Evolutionary conservation across 805 yeast genomes (phyloP).

Genomic region (Monosporozyma unispora): DNA sequence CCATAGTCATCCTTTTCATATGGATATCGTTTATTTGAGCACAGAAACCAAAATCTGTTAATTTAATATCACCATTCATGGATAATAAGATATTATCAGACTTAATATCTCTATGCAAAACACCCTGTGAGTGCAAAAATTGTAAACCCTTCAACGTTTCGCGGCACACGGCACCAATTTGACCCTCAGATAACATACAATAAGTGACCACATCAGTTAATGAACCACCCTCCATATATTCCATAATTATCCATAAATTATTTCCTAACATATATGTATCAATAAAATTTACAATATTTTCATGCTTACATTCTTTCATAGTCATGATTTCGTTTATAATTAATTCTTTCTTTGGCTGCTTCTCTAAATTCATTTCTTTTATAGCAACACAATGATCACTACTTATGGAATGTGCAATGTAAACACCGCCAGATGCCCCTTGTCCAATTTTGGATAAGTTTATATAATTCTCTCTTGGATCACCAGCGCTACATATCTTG

Average conservation of each 20-base stretch:
- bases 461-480: conserved; percentile 64
- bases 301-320: conserved; percentile 86
- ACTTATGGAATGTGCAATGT: conserved; percentile 64
- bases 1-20: conserved; percentile 92
- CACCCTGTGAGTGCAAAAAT: conserved; percentile 85
- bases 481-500: conserved; percentile 75
- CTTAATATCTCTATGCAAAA: conserved; percentile 92
- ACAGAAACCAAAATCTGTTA: conserved; percentile 95
- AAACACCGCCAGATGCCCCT: conserved; percentile 97
- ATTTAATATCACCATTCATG: conserved; percentile 77
- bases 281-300: conserved; percentile 87
- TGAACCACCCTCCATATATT: conserved; percentile 98
- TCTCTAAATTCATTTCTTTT: conserved; percentile 90
- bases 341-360: conserved; percentile 91
- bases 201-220: conserved; percentile 92
- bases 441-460: conserved; percentile 85
- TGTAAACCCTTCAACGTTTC: conserved; percentile 83
- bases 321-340: conserved; percentile 92
- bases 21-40: conserved; percentile 81
- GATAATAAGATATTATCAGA: conserved; percentile 86
- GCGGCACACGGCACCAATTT: conserved; percentile 88
- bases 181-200: conserved; percentile 81
- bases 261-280: conserved; percentile 72
- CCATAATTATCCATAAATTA: conserved; percentile 96
- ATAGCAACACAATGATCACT: conserved; percentile 69